Evolutionary conservation across 2,329 filamentous ascomycete species (phyloP), one percentile per base, ranked within the genome.

Genomic region (Gaeumannomyces tritici): DNA sequence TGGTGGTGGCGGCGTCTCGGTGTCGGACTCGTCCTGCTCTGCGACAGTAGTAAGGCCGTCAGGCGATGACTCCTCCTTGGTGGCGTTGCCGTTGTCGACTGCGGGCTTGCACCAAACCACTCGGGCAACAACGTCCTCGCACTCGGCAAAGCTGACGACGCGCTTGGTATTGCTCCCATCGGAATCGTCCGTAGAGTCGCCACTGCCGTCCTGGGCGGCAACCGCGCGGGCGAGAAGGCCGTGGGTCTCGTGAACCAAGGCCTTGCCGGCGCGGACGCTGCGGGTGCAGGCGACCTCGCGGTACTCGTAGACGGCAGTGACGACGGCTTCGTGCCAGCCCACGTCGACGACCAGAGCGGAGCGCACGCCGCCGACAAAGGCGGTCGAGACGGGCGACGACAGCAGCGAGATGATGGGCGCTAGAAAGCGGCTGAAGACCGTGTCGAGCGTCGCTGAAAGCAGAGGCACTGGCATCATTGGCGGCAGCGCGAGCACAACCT

Each of bases 301-400:
- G 72, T 92, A 96, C 75, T 99, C 95, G 71, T 93, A 98, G 8
- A 98, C 82, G 7, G 88, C 89, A 0, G 91, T 96, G 27, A 96
- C 84, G 0, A 88, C 83, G 0, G 93, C 96, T 74, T 98, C 95
- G 55, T 87, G 83, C 95, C 95, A 99, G 56, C 93, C 95, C 64
- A 99, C 82, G 70, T 99, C 92, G 51, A 99, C 80, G 0, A 98
- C 85, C 55, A 99, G 74, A 1, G 89, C 91, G n/a, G 90, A 91
- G 18, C 95, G 86, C 55, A 96, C 78, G 0, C 95, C 95, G 7
- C 93, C 92, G 9, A 89, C 89, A 3, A 93, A 83, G 8, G 89
- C 80, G 1, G 86, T 80, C 74, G 95, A 88, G 26, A 91, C 83
- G 0, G 93, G 85, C 0, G 85, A 83, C 1, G 92, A 91, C 70